These are phyloP conservation scores for Leccinum subfulvum DNA, from an alignment of 1,284 basidiomycete species.

Conservation along the genomic window DNA sequence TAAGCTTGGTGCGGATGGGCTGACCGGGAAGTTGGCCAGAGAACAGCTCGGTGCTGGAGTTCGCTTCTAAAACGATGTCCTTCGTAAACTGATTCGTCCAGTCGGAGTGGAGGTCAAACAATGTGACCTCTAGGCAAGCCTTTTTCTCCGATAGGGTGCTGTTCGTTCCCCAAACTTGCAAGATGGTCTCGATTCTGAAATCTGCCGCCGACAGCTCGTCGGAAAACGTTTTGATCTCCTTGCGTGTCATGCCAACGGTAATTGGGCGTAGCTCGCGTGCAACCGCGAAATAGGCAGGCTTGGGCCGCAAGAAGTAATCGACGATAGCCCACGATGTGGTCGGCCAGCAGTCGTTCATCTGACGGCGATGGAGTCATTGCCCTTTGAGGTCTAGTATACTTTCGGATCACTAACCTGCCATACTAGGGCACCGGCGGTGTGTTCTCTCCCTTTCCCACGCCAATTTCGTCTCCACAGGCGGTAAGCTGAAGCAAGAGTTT, in stretches of 20 bases:
- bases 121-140: constrained; percentile 63
- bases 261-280: constrained; percentile 67
- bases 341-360: constrained; percentile 84
- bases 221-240: constrained; percentile 60
- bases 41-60: constrained; percentile 82
- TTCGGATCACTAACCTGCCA: constrained; percentile 60
- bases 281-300: constrained; percentile 72
- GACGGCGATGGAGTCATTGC: neutral
- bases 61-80: constrained; percentile 59
- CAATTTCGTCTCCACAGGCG: constrained; percentile 78
- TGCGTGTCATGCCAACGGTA: constrained; percentile 81
- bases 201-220: constrained; percentile 61
- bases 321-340: constrained; percentile 78
- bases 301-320: constrained; percentile 77
- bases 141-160: constrained; percentile 59
- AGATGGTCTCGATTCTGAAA: constrained; percentile 62
- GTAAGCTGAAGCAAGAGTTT: constrained; percentile 73
- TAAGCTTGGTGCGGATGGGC: constrained; percentile 60
- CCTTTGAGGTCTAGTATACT: neutral
- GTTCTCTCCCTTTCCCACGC: constrained; percentile 67
- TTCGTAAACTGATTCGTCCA: constrained; percentile 54
- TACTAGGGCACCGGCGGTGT: constrained; percentile 75
- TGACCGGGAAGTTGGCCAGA: constrained; percentile 70
- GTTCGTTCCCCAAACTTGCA: constrained; percentile 86
- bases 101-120: constrained; percentile 66